Conservation (phyloP, 2,329 filamentous ascomycete species). For the Penicillium thymicola region DNA sequence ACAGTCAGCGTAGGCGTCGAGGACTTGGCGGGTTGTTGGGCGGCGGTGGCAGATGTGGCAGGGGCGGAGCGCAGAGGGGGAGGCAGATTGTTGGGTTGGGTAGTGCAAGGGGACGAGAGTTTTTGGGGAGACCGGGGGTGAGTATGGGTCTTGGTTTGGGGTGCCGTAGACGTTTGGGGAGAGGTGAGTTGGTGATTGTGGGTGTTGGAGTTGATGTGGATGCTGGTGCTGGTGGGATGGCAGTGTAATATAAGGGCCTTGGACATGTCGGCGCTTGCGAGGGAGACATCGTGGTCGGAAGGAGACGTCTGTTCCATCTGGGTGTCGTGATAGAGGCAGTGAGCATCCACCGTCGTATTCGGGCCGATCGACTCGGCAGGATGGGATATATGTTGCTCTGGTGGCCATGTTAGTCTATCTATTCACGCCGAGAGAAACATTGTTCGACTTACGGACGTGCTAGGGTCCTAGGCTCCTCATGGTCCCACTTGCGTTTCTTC, state of each 20-base stretch:
- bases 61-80: conserved; percentile 33
- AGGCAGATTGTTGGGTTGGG: conserved; percentile 17
- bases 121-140: conserved; percentile 29
- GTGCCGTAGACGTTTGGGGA: conserved; percentile 19
- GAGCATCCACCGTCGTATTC: conserved; percentile 12
- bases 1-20: conserved; percentile 44
- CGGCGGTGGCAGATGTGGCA: conserved; percentile 44
- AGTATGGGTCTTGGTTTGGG: conserved; percentile 17
- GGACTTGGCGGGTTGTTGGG: conserved; percentile 38
- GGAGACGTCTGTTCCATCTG: conserved; percentile 15
- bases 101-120: conserved; percentile 25
- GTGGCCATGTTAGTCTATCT: background rate
- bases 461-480: conserved; percentile 17
- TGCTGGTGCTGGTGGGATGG: conserved; percentile 2
- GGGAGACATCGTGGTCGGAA: conserved; percentile 24
- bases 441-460: conserved; percentile 17
- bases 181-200: conserved; percentile 14
- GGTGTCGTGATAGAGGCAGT: conserved; percentile 15
- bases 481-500: conserved; percentile 26
- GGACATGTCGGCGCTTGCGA: conserved; percentile 25
- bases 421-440: background rate
- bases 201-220: background rate
- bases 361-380: conserved; percentile 12
- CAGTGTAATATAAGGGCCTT: conserved; percentile 18
- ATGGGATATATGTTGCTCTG: conserved; percentile 17